phyloP scores from a whole-genome alignment of 371 early-diverging fungal species.

The Umbelopsis sp. region DNA sequence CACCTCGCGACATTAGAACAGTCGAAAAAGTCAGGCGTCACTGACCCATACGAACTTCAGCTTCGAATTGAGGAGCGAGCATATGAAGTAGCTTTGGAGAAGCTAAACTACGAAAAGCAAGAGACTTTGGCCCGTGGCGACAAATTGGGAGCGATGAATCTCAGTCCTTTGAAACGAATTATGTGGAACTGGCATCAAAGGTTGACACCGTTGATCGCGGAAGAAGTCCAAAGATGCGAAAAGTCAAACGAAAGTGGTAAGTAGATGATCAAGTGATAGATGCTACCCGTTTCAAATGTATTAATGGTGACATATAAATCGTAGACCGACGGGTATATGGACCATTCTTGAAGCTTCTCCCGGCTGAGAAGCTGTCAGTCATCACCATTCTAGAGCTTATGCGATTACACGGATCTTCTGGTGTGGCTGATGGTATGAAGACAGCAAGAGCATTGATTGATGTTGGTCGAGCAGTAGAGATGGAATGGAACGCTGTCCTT shows the following conservation, averaged over 20 bases:
- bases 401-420: conserved; percentile 64
- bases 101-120: conserved; percentile 63
- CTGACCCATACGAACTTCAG: conserved; percentile 78
- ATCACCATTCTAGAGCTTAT: conserved; percentile 85
- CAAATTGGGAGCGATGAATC: conserved; percentile 54
- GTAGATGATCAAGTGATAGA: conserved; percentile 2
- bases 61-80: conserved; percentile 85
- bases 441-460: conserved; percentile 64
- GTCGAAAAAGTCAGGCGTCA: conserved; percentile 35
- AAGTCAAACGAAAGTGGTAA: conserved; percentile 30
- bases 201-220: conserved; percentile 66
- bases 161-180: conserved; percentile 55
- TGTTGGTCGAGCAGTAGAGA: conserved; percentile 83
- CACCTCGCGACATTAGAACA: conserved; percentile 65
- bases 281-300: not conserved
- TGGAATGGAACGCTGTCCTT: conserved; percentile 82
- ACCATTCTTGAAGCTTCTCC: conserved; percentile 74
- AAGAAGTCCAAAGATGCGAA: conserved; percentile 62
- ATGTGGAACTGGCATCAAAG: conserved; percentile 82
- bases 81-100: conserved; percentile 76
- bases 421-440: conserved; percentile 66
- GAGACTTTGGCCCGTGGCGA: conserved; percentile 61
- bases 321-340: conserved; percentile 59
- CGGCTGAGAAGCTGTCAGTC: conserved; percentile 78
- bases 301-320: not conserved